Base-by-base conservation (phyloP, 805 yeast genomes). In the Yarrowia sp. region DNA sequence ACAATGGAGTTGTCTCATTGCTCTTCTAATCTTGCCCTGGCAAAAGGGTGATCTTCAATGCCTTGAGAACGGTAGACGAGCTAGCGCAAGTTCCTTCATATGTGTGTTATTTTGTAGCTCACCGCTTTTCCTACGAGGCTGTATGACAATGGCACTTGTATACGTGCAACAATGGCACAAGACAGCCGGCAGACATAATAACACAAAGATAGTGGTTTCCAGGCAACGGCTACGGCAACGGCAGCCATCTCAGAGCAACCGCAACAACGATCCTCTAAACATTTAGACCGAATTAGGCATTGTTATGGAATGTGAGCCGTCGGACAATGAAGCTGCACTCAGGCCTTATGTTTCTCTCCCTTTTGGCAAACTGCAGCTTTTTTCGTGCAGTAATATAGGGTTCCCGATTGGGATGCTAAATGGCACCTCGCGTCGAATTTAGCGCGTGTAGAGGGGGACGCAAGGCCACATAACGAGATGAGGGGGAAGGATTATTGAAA, bases 321-420 rank as follows among this genome's bases (percentile, higher is more conserved):
- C 14, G 36, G 46, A 56, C 63, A 56, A 56, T 56, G 63, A 40
- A 53, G 45, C 43, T 53, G 59, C 59, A 53, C 45, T 41, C 32
- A 32, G 55, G 40, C 26, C 35, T 46, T 8, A 12, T 38, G 40
- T 9, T 38, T 38, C 12, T 38, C 55, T 52, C 26, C 26, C 42
- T 52, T 52, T 52, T 26, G 36, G 32, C 32, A 26, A 26, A 26
- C 46, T 56, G 63, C 63, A 56, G 48, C 52, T 40, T 43, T 41
- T 42, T 56, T 26, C 63, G 48, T 56, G 63, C 63, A 41, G 48
- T 26, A 41, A 56, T 26, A 56, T 56, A 56, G 63, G 48, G 63
- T 56, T 32, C 63, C 63, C 48, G 48, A 56, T 56, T 56, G 15
- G 63, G 63, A 53, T 53, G 59, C 59, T 56, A 56, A 56, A 56